Percentiles rank a stretch among this genome's conserved stretches.
Evolutionary conservation across 495 filamentous ascomycete genomes (phyloP).

Genomic region (Parmelia sp.): DNA sequence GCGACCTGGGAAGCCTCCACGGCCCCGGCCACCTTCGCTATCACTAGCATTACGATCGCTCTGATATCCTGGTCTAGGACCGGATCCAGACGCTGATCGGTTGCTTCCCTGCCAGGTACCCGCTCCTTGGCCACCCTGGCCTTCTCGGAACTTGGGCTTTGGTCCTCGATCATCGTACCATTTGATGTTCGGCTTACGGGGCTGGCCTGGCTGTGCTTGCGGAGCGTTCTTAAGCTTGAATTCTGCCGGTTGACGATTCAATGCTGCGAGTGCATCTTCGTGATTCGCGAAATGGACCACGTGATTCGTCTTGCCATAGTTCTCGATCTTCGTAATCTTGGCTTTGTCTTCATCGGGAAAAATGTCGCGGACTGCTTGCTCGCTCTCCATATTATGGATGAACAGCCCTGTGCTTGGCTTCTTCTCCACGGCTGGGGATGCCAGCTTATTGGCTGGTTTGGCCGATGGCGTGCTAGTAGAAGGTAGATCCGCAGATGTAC

Average conservation of each 20-base stretch:
- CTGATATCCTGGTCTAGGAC: conserved; percentile 59
- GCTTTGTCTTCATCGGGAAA: conserved; percentile 73
- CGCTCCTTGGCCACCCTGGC: conserved; percentile 48
- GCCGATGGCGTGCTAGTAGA: not conserved
- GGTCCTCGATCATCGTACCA: conserved; percentile 62
- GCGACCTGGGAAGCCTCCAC: conserved; percentile 60
- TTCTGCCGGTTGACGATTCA: conserved; percentile 64
- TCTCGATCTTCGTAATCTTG: conserved; percentile 74
- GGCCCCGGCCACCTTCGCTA: conserved; percentile 59
- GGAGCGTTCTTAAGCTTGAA: conserved; percentile 48
- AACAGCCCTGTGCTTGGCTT: conserved; percentile 73
- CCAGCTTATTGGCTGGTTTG: conserved; percentile 29
- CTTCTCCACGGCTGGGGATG: conserved; percentile 39
- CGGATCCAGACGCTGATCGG: conserved; percentile 50
- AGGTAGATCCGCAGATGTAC: conserved; percentile 1
- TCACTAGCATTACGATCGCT: conserved; percentile 68
- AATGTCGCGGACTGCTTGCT: conserved; percentile 69
- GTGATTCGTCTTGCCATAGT: conserved; percentile 65
- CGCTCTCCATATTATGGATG: conserved; percentile 68
- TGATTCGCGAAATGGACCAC: conserved; percentile 70
- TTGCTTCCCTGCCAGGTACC: conserved; percentile 68
- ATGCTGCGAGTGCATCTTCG: conserved; percentile 71
- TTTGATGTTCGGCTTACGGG: conserved; percentile 69
- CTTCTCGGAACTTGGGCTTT: conserved; percentile 42
- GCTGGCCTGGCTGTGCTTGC: conserved; percentile 52